Evolutionary conservation across 2,329 filamentous ascomycete species (phyloP), one percentile per base, ranked within the genome.

Genomic region (Phialophora macrospora): DNA sequence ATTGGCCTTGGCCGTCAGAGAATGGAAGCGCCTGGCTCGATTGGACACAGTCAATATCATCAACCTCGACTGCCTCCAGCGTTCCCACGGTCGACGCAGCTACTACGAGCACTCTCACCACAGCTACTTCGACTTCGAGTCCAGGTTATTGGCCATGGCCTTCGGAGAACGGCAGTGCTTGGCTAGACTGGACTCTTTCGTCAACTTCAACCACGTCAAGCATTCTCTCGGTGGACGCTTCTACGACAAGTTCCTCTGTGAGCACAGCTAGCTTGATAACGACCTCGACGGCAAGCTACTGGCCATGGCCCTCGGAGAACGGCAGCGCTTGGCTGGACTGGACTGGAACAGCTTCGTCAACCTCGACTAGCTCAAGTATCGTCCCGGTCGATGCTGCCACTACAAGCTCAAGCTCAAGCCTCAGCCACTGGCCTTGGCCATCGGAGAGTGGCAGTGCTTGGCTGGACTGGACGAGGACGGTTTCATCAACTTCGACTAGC

Each of bases 271-370:
- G 41, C 28, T 20, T n/a, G 8, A 48, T 24, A 11, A 49, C 56
- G 3, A 26, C 17, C 4, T 51, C 48, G 24, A 28, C 9, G 20
- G 1, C 24, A 4, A 9, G 20, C 20, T 51, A 51, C 20, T 38
- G 22, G 22, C 9, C 49, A 22, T 54, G 48, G 52, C 49, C 60
- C 0, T 55, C 52, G 20, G 49, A 54, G 5, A 62, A 22, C 22
- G 60, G 60, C 8, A 62, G 49, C 14, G 28, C 49, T 17, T 62
- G 60, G 60, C 5, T 44, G 9, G 60, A 62, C 5, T 62, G 60
- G 60, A 59, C 34, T 6, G n/a, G 14, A 24, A 59, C 22, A 28
- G 20, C 12, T 17, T 51, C 48, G 0, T 12, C 22, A 24, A 51
- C 22, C 9, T 22, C 48, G 14, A 51, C 48, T 14, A 51, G 17